A percentile compares a stretch with the other conserved stretches of the same genome.
phyloP scores from a whole-genome alignment of 108 stramenopile genomes.

The Nitzschia sp. region DNA sequence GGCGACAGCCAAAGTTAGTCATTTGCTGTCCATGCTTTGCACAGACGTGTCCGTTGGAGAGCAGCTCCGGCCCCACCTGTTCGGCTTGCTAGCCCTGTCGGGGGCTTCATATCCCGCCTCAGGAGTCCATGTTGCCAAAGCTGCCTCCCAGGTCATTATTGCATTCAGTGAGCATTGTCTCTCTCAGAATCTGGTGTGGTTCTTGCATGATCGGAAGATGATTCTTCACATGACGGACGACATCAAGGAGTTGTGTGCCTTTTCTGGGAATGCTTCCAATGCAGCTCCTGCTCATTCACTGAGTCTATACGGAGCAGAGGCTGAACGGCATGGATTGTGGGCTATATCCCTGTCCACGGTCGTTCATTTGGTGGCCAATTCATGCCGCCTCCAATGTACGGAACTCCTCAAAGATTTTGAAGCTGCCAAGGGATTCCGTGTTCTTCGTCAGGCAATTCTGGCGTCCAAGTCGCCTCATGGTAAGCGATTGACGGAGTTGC shows the following conservation, averaged over 20 bases:
- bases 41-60: constrained; percentile 83
- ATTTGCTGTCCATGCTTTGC: constrained; percentile 81
- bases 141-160: constrained; percentile 83
- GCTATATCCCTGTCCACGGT: constrained; percentile 78
- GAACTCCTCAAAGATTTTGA: constrained; percentile 89
- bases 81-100: constrained; percentile 84
- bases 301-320: constrained; percentile 74
- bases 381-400: constrained; percentile 66
- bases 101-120: constrained; percentile 85
- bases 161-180: constrained; percentile 79
- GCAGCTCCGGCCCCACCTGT: constrained; percentile 89
- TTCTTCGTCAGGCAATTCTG: constrained; percentile 72
- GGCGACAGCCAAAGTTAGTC: constrained; percentile 79
- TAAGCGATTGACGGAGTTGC: constrained; percentile 74
- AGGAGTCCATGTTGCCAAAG: constrained; percentile 84
- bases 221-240: constrained; percentile 94
- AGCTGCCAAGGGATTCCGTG: constrained; percentile 84
- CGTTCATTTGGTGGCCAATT: constrained; percentile 67
- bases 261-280: constrained; percentile 12
- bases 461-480: constrained; percentile 65
- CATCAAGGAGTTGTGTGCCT: constrained; percentile 82
- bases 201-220: constrained; percentile 90
- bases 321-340: constrained; percentile 86
- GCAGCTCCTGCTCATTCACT: constrained; percentile 19
- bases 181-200: constrained; percentile 83